Percentiles rank a stretch among this genome's conserved stretches.
Conservation (phyloP, 139 green algal species). For the Choricystis sp. region DNA sequence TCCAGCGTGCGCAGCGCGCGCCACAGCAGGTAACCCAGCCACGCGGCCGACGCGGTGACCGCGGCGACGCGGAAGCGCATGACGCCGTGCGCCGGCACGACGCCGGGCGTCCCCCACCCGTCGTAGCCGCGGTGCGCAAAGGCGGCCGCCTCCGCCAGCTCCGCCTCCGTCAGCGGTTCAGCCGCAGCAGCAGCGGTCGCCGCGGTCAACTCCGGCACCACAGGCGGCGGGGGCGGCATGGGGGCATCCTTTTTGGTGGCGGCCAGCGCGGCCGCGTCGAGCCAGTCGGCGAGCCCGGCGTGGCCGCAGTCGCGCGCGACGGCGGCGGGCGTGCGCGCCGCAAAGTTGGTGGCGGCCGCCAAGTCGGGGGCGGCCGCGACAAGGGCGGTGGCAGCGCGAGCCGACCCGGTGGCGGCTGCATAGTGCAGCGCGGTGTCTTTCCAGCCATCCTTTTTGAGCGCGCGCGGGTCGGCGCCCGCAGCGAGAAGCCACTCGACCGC, state of each 20-base stretch:
- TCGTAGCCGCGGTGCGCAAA: constrained; percentile 5
- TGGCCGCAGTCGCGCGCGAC: neutral
- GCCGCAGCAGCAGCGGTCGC: too few relatives aligned
- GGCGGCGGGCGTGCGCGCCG: neutral
- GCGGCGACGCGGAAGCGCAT: too few relatives aligned
- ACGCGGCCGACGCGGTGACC: neutral
- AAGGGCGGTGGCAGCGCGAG: constrained; percentile 1
- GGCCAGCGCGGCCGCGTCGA: neutral
- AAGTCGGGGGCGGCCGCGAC: constrained; percentile 8
- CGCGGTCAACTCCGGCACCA: neutral
- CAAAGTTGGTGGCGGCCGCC: neutral
- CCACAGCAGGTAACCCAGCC: constrained; percentile 8
- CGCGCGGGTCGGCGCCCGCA: constrained; percentile 2
- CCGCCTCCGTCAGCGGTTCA: neutral
- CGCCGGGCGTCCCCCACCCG: neutral
- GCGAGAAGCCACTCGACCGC: constrained; percentile 2
- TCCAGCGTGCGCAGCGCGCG: constrained; percentile 12
- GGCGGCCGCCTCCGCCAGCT: too few relatives aligned
- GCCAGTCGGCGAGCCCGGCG: neutral
- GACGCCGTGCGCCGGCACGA: neutral
- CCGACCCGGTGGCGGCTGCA: constrained; percentile 3
- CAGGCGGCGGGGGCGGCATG: neutral
- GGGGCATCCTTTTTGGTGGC: neutral
- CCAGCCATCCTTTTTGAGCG: constrained; percentile 8
- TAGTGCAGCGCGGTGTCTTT: constrained; percentile 5